phyloP scores from a whole-genome alignment of 108 stramenopile species.

The Pseudonitzschia delicatissima region DNA sequence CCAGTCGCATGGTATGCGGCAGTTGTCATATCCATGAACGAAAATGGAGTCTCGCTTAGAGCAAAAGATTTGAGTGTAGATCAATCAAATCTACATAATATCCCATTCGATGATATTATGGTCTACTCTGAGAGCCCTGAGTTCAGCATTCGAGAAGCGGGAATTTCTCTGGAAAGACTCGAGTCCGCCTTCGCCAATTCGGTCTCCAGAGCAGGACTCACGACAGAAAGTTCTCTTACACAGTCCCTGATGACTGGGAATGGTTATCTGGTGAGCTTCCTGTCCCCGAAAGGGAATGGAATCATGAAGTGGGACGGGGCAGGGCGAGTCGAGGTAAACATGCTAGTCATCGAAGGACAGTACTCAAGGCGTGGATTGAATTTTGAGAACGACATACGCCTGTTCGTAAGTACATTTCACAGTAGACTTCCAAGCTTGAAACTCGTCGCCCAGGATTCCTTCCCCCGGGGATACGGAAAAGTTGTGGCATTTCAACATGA shows the following conservation, averaged over 20 bases:
- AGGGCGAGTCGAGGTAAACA: constrained; percentile 49
- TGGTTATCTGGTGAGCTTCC: constrained; percentile 41
- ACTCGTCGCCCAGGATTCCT: not conserved
- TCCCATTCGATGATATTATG: not conserved
- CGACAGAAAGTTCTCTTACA: too few species aligned
- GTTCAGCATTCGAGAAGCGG: not conserved
- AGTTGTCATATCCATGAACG: not conserved
- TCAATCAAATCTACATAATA: not conserved
- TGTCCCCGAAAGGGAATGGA: constrained; percentile 36
- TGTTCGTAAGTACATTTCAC: not conserved
- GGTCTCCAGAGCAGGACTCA: too few species aligned
- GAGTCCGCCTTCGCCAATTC: too few species aligned
- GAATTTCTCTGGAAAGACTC: too few species aligned
- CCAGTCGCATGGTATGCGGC: not conserved
- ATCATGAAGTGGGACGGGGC: constrained; percentile 61
- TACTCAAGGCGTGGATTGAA: not conserved
- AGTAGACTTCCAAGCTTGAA: not conserved
- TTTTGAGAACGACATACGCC: not conserved
- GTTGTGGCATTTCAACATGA: constrained; percentile 41
- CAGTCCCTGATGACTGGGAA: too few species aligned
- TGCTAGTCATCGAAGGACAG: constrained; percentile 26
- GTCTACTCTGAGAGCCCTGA: not conserved
- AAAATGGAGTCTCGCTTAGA: not conserved
- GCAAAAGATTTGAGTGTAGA: not conserved
- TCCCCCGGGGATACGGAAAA: constrained; percentile 52